Evolutionary conservation across 495 filamentous ascomycete genomes (phyloP).

Genomic region (Penicillium flavigenum): DNA sequence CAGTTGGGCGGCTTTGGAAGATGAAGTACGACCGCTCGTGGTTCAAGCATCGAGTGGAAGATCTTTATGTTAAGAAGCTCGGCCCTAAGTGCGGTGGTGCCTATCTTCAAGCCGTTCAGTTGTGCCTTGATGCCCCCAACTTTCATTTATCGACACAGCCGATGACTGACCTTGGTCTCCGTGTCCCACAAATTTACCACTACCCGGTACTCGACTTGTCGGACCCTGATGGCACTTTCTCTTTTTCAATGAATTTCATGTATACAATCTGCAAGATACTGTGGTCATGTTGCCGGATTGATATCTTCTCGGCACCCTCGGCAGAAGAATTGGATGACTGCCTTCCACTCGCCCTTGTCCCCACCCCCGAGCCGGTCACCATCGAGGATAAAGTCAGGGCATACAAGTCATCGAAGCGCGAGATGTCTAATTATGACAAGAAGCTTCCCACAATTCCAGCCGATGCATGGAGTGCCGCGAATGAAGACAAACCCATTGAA

Average conservation of each 20-base stretch:
- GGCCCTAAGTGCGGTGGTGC: slow-evolving; percentile 70
- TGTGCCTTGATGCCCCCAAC: slow-evolving; percentile 76
- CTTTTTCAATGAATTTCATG: slow-evolving; percentile 50
- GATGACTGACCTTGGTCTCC: slow-evolving; percentile 46
- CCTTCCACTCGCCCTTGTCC: slow-evolving; percentile 46
- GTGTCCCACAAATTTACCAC: slow-evolving; percentile 47
- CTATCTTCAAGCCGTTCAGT: slow-evolving; percentile 78
- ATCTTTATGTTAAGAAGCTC: slow-evolving; percentile 62
- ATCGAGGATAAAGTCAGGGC: slow-evolving; percentile 25
- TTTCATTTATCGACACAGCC: slow-evolving; percentile 56
- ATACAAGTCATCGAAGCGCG: slow-evolving; percentile 16
- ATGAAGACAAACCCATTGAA: slow-evolving; percentile 30
- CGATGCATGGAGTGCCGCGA: slow-evolving; percentile 26
- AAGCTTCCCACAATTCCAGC: slow-evolving; percentile 25
- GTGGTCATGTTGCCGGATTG: slow-evolving; percentile 47
- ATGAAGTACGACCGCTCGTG: slow-evolving; percentile 61
- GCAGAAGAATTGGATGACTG: slow-evolving; percentile 48
- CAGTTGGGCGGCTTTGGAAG: slow-evolving; percentile 66
- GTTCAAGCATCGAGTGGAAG: slow-evolving; percentile 63
- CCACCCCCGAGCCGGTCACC: slow-evolving; percentile 34
- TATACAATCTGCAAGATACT: slow-evolving; percentile 48
- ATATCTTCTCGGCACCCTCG: slow-evolving; percentile 45
- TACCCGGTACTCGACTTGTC: slow-evolving; percentile 50
- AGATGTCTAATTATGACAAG: slow-evolving; percentile 25
- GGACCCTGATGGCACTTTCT: slow-evolving; percentile 47